Evolutionary conservation across 2,329 filamentous ascomycete species (phyloP), one percentile per base, ranked within the genome.

Genomic region (Claviceps quebecensis): DNA sequence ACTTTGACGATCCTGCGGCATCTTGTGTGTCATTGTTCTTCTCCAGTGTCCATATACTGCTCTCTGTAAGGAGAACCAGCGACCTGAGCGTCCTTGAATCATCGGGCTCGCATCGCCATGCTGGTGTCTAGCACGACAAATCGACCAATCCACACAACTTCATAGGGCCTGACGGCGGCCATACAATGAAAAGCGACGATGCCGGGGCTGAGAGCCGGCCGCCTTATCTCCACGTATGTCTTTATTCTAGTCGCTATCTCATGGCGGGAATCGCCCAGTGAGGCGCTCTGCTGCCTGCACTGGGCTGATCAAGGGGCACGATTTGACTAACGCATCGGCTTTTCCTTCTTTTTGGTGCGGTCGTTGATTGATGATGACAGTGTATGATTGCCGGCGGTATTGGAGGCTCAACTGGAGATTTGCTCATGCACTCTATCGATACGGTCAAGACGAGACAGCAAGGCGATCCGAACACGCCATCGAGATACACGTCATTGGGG

Each of bases 361-460:
- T 34, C 9, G 29, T 34, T 34, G 9, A 19, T 34, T 34, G 29
- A 34, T 34, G 29, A 34, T 34, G 29, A 34, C 53, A 95, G 88
- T 83, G 86, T 65, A 98, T 97, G 90, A 76, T 98, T 62, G 93
- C 93, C 37, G 93, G 93, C 63, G 93, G 91, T 54, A 74, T 94
- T 50, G 93, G 94, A 63, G 93, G 93, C 50, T 90, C 87, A 16
- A 94, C 86, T 52, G 93, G 94, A 53, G 93, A 98, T 68, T 86
- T 98, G 78, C 74, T 98, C 58, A 98, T 98, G 93, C 93, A 98
- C 72, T 97, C 91, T 45, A 78, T 98, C 63, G 93, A 98, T 68
- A 98, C 93, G 1, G 93, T 98, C 61, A 98, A 98, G 72, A 98
- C 93, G 46, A 81, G 93, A 59, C 94, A 98, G 67, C 93, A 98